A percentile compares a stretch with the other conserved stretches of the same genome.
These are phyloP conservation scores for Eucalyptus cloeziana DNA, from an alignment of 345 rosid species.

Conservation along the genomic window DNA sequence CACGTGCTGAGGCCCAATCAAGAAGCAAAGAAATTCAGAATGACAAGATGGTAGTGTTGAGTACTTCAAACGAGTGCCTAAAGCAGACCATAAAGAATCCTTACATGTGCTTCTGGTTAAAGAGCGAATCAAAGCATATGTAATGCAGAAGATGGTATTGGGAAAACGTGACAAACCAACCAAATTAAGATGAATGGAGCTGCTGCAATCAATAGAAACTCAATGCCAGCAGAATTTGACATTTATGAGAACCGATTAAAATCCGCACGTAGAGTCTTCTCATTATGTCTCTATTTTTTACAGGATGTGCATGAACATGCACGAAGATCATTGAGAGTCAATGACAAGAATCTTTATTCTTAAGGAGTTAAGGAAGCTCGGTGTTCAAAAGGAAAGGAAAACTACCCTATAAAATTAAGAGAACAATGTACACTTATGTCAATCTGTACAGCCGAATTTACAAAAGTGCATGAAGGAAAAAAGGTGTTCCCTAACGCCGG, in stretches of 20 bases:
- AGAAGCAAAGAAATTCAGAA: background rate
- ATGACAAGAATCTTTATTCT: background rate
- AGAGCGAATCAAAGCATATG: background rate
- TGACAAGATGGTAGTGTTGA: background rate
- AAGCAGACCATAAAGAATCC: background rate
- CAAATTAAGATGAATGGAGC: background rate
- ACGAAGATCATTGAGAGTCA: background rate
- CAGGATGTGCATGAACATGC: background rate
- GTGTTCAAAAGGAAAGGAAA: background rate
- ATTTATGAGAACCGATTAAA: background rate
- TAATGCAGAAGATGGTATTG: background rate
- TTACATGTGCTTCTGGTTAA: background rate
- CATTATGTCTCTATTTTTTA: background rate
- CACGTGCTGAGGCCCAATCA: background rate
- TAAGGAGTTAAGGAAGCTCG: background rate
- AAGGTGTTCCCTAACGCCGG: background rate
- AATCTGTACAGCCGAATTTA: slow-evolving; percentile 26
- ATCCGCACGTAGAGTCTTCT: background rate
- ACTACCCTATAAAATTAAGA: background rate
- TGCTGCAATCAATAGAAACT: background rate
- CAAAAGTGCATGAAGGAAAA: background rate
- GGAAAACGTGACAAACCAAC: background rate
- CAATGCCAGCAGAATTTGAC: background rate
- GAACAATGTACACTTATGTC: slow-evolving; percentile 8
- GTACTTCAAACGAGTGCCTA: background rate